Evolutionary conservation across 495 filamentous ascomycete species (phyloP).

Genomic region (Trichoderma asperelloides): DNA sequence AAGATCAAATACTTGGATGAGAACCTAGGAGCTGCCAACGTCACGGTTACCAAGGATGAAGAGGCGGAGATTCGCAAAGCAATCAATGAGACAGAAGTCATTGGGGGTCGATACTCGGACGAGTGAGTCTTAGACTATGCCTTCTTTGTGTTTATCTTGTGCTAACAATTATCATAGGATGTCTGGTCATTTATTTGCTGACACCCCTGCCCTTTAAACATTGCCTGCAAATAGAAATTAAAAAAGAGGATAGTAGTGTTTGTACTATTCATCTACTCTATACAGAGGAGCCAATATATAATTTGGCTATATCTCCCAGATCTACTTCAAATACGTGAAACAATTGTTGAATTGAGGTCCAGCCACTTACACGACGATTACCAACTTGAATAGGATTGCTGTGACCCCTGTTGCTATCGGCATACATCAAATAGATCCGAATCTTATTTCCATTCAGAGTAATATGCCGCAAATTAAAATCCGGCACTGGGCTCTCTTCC

Average conservation of each 20-base stretch:
- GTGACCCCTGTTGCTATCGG: background rate
- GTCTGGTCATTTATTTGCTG: background rate
- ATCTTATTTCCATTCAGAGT: background rate
- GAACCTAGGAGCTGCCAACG: constrained; percentile 39
- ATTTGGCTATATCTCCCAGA: no score
- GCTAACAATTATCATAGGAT: background rate
- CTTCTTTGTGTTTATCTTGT: background rate
- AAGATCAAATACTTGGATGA: constrained; percentile 47
- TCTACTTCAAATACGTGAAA: no score
- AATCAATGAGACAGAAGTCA: background rate
- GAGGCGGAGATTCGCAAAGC: constrained; percentile 31
- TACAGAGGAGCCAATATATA: no score
- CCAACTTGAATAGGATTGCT: no score
- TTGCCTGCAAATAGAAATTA: background rate
- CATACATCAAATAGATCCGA: background rate
- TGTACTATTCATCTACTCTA: background rate
- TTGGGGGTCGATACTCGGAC: background rate
- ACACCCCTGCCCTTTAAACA: background rate
- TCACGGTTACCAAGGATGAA: constrained; percentile 38
- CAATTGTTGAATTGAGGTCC: no score
- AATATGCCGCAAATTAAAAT: background rate
- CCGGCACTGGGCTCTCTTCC: background rate
- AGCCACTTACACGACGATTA: no score
- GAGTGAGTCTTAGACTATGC: background rate
- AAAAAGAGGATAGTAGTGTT: background rate